Percentiles rank a stretch among this genome's conserved stretches.
phyloP scores from a whole-genome alignment of 2,329 filamentous ascomycete species.

The Cercospora janseana region DNA sequence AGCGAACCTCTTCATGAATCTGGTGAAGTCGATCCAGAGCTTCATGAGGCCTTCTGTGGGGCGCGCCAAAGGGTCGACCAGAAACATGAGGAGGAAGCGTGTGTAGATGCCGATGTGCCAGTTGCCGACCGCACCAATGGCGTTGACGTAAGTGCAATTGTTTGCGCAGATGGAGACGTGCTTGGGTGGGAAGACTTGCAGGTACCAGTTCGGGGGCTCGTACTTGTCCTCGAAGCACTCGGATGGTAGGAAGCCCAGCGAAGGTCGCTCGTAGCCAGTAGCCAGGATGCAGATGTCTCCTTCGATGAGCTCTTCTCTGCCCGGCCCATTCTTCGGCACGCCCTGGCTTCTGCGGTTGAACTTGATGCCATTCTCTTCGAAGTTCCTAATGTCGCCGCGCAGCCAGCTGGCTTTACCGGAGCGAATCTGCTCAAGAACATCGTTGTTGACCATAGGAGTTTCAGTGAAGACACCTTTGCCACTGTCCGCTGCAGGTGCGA shows the following conservation, averaged over 20 bases:
- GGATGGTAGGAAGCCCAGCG: constrained; percentile 68
- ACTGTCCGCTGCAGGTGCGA: constrained; percentile 57
- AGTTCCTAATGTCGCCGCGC: constrained; percentile 71
- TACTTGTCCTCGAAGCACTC: constrained; percentile 73
- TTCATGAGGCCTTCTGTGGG: constrained; percentile 74
- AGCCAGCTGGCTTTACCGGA: constrained; percentile 72
- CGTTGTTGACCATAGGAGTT: constrained; percentile 81
- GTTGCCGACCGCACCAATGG: constrained; percentile 78
- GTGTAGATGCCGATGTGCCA: constrained; percentile 92
- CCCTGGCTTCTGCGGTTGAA: constrained; percentile 70
- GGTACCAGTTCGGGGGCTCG: constrained; percentile 79
- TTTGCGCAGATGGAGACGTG: constrained; percentile 74
- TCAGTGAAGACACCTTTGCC: constrained; percentile 75
- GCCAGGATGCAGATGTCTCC: constrained; percentile 80
- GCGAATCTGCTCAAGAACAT: constrained; percentile 74
- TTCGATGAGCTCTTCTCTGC: constrained; percentile 62
- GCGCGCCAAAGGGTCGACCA: constrained; percentile 72
- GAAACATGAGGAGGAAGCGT: constrained; percentile 79
- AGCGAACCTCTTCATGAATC: constrained; percentile 64
- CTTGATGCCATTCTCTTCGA: constrained; percentile 61
- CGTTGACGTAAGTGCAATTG: constrained; percentile 79
- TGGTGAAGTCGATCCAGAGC: constrained; percentile 82
- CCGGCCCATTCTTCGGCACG: constrained; percentile 73
- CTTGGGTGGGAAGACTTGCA: constrained; percentile 77
- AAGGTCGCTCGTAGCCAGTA: constrained; percentile 75